Base-by-base conservation (phyloP, 148 eudicot genomes). In the Limonium bicolor region DNA sequence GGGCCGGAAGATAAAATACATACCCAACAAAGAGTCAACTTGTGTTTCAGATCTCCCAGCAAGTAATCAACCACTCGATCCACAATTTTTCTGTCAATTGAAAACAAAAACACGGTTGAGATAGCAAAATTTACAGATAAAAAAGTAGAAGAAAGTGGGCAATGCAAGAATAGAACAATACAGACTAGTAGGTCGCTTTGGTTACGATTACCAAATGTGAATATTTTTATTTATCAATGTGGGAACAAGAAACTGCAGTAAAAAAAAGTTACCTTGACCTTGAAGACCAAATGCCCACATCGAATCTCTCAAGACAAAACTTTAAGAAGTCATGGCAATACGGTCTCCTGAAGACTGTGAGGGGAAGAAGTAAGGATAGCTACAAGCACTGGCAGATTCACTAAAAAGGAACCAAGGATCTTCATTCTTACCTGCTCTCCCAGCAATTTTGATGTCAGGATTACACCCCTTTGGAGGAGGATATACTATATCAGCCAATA, bases 281-380 rank as follows among this genome's bases (percentile, higher is more conserved):
- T 25, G 97, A 88, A 25, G 97, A 83, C 97, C 94, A 83, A 45
- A 88, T 68, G 8, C 69, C 97, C 22, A 88, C 87, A 35, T 83
- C 64, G 54, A 88, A 88, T 47, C 68, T 74, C 73, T 83, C 82
- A 48, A 83, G 73, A 59, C 94, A 88, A 66, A 88, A 88, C 62
- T 62, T 64, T 64, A 88, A 60, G 61, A 88, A 88, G 55, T 83
- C 94, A 51, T 54, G 36, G 45, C 71, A 77, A 55, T 48, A 80
- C 13, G 94, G 97, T 60, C 94, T 66, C 66, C 58, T 74, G 72
- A 80, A 88, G 57, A 88, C 94, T 88, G 76, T 32, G 36, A 25
- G 14, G 38, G 23, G 41, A 14, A 23, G 25, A 27, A 50, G 20
- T 5, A 17, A 19, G 8, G 12, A 11, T 36, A 27, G 10, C 15